A percentile compares a stretch with the other conserved stretches of the same genome.
These are phyloP conservation scores for Podaxis mareebaensis DNA, from an alignment of 768 basidiomycete genomes.

Conservation along the genomic window DNA sequence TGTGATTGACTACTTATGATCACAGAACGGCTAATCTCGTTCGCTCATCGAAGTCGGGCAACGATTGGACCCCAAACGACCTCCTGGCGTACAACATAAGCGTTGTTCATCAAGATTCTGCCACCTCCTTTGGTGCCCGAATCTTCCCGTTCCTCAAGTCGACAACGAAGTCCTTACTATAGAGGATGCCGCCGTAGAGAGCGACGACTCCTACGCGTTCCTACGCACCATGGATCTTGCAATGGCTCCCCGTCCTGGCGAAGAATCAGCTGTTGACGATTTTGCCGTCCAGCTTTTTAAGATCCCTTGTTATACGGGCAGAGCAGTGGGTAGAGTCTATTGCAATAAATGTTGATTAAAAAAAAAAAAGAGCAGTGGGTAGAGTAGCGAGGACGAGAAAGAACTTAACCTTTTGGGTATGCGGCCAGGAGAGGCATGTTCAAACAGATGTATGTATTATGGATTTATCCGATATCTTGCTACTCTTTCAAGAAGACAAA, in stretches of 20 bases:
- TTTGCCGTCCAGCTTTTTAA: constrained; percentile 31
- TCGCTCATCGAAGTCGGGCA: background rate
- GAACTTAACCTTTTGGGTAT: constrained; percentile 27
- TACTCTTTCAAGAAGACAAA: constrained; percentile 23
- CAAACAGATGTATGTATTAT: constrained; percentile 33
- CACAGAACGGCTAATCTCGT: background rate
- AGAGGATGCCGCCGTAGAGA: constrained; percentile 8
- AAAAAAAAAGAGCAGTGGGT: background rate
- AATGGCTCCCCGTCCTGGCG: constrained; percentile 18
- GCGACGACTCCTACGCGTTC: constrained; percentile 18
- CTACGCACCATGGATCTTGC: constrained; percentile 24
- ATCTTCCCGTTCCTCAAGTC: constrained; percentile 23
- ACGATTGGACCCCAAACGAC: constrained; percentile 19
- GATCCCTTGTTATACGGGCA: constrained; percentile 23
- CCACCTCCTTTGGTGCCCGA: constrained; percentile 25
- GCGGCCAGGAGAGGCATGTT: constrained; percentile 26
- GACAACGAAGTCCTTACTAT: constrained; percentile 10
- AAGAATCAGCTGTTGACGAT: constrained; percentile 36
- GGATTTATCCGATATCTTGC: constrained; percentile 19
- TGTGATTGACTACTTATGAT: too few species aligned
- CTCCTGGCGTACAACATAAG: constrained; percentile 26
- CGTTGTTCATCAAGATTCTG: constrained; percentile 22
- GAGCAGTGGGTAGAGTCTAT: background rate
- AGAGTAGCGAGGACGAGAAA: constrained; percentile 23
- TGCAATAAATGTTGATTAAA: too few species aligned